These are phyloP conservation scores for Trametes cinnabarina DNA, from an alignment of 768 basidiomycete species.

Conservation along the genomic window DNA sequence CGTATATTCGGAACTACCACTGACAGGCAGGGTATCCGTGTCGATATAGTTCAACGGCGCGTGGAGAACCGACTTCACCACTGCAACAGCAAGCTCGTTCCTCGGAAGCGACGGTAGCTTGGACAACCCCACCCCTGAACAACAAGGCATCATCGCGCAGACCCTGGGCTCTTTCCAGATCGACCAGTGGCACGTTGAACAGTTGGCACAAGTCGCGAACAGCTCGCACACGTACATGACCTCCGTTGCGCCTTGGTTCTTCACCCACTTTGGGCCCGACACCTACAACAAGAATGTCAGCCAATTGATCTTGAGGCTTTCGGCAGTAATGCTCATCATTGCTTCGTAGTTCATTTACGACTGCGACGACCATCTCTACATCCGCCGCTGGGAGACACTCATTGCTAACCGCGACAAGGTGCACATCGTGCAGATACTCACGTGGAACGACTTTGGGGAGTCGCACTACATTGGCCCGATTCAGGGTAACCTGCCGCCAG, in stretches of 20 bases:
- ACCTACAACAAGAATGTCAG: slow-evolving; percentile 61
- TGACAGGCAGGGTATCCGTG: neutral
- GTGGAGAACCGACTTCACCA: slow-evolving; percentile 45
- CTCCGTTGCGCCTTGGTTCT: slow-evolving; percentile 71
- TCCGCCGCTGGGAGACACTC: slow-evolving; percentile 62
- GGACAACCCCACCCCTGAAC: slow-evolving; percentile 9
- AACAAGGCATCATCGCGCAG: slow-evolving; percentile 19
- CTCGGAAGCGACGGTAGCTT: slow-evolving; percentile 28
- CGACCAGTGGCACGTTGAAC: slow-evolving; percentile 38
- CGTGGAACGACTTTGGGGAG: slow-evolving; percentile 81
- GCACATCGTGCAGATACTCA: slow-evolving; percentile 55
- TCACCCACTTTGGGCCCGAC: slow-evolving; percentile 61
- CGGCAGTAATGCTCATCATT: too few species aligned
- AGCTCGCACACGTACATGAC: slow-evolving; percentile 30
- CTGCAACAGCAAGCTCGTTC: slow-evolving; percentile 37
- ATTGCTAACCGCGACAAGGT: slow-evolving; percentile 48
- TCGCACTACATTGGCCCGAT: slow-evolving; percentile 69
- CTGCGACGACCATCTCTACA: slow-evolving; percentile 60
- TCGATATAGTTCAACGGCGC: slow-evolving; percentile 51
- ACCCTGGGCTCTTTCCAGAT: slow-evolving; percentile 28
- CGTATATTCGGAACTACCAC: neutral
- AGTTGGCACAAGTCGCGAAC: slow-evolving; percentile 23
- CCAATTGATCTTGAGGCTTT: too few species aligned
- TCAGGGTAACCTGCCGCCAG: slow-evolving; percentile 36
- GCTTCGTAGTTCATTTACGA: slow-evolving; percentile 55